A percentile compares a stretch with the other conserved stretches of the same genome.
phyloP scores from a whole-genome alignment of 2,329 filamentous ascomycete genomes.

The Aspergillus tubingensis region DNA sequence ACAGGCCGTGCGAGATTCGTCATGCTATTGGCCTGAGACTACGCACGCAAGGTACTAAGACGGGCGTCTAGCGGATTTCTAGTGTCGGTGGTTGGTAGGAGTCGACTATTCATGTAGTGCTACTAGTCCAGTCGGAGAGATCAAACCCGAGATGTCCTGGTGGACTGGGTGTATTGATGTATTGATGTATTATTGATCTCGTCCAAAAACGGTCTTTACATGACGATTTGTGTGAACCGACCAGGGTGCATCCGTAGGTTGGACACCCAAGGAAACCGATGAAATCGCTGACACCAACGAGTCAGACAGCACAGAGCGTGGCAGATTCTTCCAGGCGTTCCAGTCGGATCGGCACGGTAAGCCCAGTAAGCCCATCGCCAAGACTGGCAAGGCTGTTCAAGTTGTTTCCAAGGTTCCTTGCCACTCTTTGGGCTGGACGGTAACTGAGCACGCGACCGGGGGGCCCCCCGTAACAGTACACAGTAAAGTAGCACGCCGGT shows the following conservation, averaged over 20 bases:
- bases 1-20: background rate
- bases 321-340: background rate
- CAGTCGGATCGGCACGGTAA: constrained; percentile 6
- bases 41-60: constrained; percentile 1
- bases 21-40: background rate
- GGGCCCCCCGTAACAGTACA: background rate
- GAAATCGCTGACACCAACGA: background rate
- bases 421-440: background rate
- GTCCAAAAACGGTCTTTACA: too few relatives aligned
- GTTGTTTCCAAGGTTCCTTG: background rate
- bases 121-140: too few relatives aligned
- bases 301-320: background rate
- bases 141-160: too few relatives aligned
- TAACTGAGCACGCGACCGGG: constrained; percentile 9
- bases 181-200: too few relatives aligned
- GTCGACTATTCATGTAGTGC: too few relatives aligned
- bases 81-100: background rate
- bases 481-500: too few relatives aligned
- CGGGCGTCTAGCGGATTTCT: background rate
- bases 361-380: constrained; percentile 8
- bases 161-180: too few relatives aligned
- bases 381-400: constrained; percentile 8
- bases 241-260: background rate
- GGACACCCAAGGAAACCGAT: background rate
- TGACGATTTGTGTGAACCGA: too few relatives aligned